These are phyloP conservation scores for Penicillium bovifimosum DNA, from an alignment of 495 filamentous ascomycete species.

Conservation along the genomic window DNA sequence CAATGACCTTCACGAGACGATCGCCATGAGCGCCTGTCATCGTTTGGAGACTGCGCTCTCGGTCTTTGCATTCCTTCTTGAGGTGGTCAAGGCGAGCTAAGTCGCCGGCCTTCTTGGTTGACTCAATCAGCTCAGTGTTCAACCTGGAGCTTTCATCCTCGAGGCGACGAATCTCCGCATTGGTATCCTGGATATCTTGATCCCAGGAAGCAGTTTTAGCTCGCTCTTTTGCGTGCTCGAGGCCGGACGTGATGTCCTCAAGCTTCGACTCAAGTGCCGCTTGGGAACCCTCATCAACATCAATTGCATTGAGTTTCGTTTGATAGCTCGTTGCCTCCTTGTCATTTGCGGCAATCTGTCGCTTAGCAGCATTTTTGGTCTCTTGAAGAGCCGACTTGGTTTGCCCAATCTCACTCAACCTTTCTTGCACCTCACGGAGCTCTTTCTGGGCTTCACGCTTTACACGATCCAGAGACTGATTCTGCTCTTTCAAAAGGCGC, in stretches of 20 bases:
- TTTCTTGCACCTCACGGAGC: conserved; percentile 57
- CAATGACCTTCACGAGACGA: conserved; percentile 58
- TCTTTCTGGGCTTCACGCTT: conserved; percentile 66
- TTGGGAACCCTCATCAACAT: conserved; percentile 77
- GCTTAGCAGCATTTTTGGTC: conserved; percentile 61
- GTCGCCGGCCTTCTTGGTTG: conserved; percentile 69
- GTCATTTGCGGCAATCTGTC: conserved; percentile 65
- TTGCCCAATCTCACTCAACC: conserved; percentile 63
- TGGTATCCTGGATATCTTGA: conserved; percentile 54
- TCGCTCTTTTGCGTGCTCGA: conserved; percentile 57
- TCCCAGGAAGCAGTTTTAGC: conserved; percentile 62
- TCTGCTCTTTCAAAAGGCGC: conserved; percentile 73
- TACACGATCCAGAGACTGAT: conserved; percentile 64
- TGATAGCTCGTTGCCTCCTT: conserved; percentile 58
- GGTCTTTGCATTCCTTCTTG: conserved; percentile 68
- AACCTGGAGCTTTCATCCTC: conserved; percentile 65
- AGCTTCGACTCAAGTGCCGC: conserved; percentile 66
- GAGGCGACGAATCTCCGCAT: conserved; percentile 55
- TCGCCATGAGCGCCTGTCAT: conserved; percentile 69
- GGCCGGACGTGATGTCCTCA: conserved; percentile 58
- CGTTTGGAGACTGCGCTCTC: conserved; percentile 65
- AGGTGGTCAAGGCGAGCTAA: conserved; percentile 73
- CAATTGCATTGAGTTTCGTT: conserved; percentile 58
- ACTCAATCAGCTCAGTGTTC: conserved; percentile 70
- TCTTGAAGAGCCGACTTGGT: conserved; percentile 62